Evolutionary conservation across 108 stramenopile species (phyloP).

Genomic region (Craspedostauros australis): DNA sequence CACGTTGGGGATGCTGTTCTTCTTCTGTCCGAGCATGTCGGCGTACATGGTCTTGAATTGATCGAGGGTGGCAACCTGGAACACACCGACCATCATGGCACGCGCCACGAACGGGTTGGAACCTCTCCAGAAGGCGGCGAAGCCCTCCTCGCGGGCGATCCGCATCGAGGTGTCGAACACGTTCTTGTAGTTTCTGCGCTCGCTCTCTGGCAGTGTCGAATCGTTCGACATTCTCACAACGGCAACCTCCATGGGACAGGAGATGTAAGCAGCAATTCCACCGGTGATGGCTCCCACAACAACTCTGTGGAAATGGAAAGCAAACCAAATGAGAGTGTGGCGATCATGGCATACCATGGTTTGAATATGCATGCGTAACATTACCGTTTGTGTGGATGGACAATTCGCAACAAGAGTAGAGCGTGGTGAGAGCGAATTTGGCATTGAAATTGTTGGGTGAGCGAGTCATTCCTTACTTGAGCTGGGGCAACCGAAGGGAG

Average conservation of each 20-base stretch:
- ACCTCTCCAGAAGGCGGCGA: slow-evolving; percentile 87
- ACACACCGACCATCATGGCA: slow-evolving; percentile 90
- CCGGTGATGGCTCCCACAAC: slow-evolving; percentile 77
- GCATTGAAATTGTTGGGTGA: too few relatives aligned
- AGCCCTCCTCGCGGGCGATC: slow-evolving; percentile 80
- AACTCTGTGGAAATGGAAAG: slow-evolving; percentile 35
- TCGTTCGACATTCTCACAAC: slow-evolving; percentile 91
- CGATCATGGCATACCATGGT: neutral
- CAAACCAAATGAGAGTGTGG: neutral
- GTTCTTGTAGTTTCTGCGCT: slow-evolving; percentile 82
- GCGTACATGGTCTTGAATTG: slow-evolving; percentile 87
- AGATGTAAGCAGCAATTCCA: slow-evolving; percentile 84
- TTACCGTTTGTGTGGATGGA: too few relatives aligned
- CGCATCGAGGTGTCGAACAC: slow-evolving; percentile 70
- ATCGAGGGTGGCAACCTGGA: slow-evolving; percentile 92
- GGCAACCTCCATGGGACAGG: slow-evolving; percentile 93
- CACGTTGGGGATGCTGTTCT: slow-evolving; percentile 80
- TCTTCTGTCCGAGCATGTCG: slow-evolving; percentile 47
- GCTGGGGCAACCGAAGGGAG: too few relatives aligned
- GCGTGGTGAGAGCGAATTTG: too few relatives aligned
- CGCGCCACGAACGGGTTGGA: slow-evolving; percentile 83
- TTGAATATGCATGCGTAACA: too few relatives aligned
- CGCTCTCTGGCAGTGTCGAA: slow-evolving; percentile 60
- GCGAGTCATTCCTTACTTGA: too few relatives aligned
- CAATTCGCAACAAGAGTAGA: too few relatives aligned